phyloP scores from a whole-genome alignment of 768 basidiomycete species.

The Gymnopilus junonius region DNA sequence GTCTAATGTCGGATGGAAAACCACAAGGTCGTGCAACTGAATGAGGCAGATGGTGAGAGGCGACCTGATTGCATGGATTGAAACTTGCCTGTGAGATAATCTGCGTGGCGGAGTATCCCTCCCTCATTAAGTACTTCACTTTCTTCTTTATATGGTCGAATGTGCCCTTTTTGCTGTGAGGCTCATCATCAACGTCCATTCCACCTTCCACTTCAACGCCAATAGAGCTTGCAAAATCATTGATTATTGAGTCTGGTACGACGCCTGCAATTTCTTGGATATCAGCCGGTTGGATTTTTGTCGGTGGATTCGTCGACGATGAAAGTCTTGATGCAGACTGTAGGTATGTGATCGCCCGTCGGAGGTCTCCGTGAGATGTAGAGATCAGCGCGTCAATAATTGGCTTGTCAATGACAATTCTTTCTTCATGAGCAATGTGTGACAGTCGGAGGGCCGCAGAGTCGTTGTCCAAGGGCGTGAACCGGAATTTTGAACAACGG shows the following conservation, averaged over 20 bases:
- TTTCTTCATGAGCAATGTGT: slow-evolving; percentile 81
- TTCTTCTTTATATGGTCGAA: slow-evolving; percentile 70
- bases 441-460: slow-evolving; percentile 78
- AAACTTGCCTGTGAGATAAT: slow-evolving; percentile 79
- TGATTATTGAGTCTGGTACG: slow-evolving; percentile 77
- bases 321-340: slow-evolving; percentile 94
- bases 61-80: background rate
- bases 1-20: slow-evolving; percentile 80
- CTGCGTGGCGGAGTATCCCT: slow-evolving; percentile 93
- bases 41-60: background rate
- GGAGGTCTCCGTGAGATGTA: slow-evolving; percentile 89
- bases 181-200: slow-evolving; percentile 56
- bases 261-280: slow-evolving; percentile 98
- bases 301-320: slow-evolving; percentile 70
- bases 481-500: slow-evolving; percentile 99
- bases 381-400: slow-evolving; percentile 77
- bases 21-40: slow-evolving; percentile 89
- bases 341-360: slow-evolving; percentile 96
- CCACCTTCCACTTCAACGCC: slow-evolving; percentile 67
- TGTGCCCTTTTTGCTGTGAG: slow-evolving; percentile 36
- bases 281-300: slow-evolving; percentile 72
- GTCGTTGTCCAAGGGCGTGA: slow-evolving; percentile 84
- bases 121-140: slow-evolving; percentile 78
- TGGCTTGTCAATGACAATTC: slow-evolving; percentile 55
- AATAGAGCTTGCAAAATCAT: slow-evolving; percentile 67